Base-by-base conservation (phyloP, 2,329 filamentous ascomycete species). In the Tolypocladium sp. region DNA sequence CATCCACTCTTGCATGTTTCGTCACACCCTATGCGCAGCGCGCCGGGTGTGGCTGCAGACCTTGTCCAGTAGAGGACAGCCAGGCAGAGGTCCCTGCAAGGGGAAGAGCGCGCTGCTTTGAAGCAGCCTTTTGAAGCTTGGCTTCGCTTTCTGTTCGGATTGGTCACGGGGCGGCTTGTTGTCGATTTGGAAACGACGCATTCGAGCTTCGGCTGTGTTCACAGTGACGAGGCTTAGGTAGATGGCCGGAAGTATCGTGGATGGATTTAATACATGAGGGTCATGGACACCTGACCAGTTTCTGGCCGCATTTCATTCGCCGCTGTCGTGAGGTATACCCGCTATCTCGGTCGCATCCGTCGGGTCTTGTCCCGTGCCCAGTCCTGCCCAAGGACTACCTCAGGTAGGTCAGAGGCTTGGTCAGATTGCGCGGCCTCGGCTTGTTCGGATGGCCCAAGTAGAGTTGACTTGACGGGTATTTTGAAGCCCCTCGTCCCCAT, bases 191-290 rank as follows among this genome's bases (percentile, higher is more conserved):
- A 52, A 52, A 35, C 30, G 30, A 30, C 30, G 49, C 30, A 52
- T 42, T 42, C 49, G 49, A 35, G 49, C 17, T 8, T 33, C 49
- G 49, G 20, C 49, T 35, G 30, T n/a, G 6, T 52, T n/a, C 10
- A n/a, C 49, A 22, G 17, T n/a, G 49, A 35, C 4, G 30, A 35
- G 56, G 42, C 52, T 56, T 33, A 30, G 5, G 20, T 55, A 54
- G 38, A 46, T 44, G 51, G 57, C 46, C n/a, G 10, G n/a, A 49
- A 22, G 27, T 33, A 49, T 33, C 15, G 51, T 55, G 44, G 17
- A 58, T 5, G 57, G 37, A 54, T 55, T 27, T 58, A 58, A 58
- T 56, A 38, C 44, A 56, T 52, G 44, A 33, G 37, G 40, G 38
- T 37, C 37, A 15, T 25, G 17, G 2, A 52, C 55, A 33, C 7